A percentile compares a stretch with the other conserved stretches of the same genome.
Conservation (phyloP, 768 basidiomycete genomes). For the Rhizopogon roseolus region DNA sequence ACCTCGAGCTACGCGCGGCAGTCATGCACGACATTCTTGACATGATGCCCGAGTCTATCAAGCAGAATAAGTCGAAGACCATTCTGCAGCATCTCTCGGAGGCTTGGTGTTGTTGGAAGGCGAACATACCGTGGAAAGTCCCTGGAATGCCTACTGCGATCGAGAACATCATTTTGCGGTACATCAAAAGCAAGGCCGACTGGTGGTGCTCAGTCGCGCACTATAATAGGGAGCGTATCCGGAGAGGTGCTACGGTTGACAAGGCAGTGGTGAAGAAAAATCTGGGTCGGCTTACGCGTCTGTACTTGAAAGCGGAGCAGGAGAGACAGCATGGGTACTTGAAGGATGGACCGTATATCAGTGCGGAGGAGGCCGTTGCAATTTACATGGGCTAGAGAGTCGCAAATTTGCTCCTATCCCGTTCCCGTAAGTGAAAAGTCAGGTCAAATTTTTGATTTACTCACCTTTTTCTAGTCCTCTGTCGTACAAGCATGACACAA, state of each 20-base stretch:
- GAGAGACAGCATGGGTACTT: conserved; percentile 98
- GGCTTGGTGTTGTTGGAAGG: conserved; percentile 98
- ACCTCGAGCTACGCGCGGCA: conserved; percentile 93
- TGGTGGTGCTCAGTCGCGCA: conserved; percentile 99
- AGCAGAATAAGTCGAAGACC: conserved; percentile 99
- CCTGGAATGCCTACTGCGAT: conserved; percentile 99
- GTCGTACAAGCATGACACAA: conserved; percentile 99
- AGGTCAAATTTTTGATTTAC: conserved; percentile 8
- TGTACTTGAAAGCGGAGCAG: conserved; percentile 98
- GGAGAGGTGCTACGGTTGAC: conserved; percentile 94
- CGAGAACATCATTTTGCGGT: conserved; percentile 97
- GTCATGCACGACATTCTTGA: conserved; percentile 99
- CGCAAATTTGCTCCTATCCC: conserved; percentile 98
- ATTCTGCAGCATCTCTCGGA: conserved; percentile 97
- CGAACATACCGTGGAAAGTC: conserved; percentile 98
- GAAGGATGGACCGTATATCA: conserved; percentile 99
- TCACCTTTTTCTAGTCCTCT: conserved; percentile 54
- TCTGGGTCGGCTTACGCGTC: conserved; percentile 91
- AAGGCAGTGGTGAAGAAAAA: conserved; percentile 99
- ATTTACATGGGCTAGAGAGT: conserved; percentile 98
- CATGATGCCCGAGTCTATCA: conserved; percentile 99
- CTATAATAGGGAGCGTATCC: conserved; percentile 96
- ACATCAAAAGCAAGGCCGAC: conserved; percentile 99
- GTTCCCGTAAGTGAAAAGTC: conserved; percentile 66
- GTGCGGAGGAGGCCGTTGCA: conserved; percentile 97